These are phyloP conservation scores for Parastagonospora avenae DNA, from an alignment of 2,329 filamentous ascomycete species.

Conservation along the genomic window DNA sequence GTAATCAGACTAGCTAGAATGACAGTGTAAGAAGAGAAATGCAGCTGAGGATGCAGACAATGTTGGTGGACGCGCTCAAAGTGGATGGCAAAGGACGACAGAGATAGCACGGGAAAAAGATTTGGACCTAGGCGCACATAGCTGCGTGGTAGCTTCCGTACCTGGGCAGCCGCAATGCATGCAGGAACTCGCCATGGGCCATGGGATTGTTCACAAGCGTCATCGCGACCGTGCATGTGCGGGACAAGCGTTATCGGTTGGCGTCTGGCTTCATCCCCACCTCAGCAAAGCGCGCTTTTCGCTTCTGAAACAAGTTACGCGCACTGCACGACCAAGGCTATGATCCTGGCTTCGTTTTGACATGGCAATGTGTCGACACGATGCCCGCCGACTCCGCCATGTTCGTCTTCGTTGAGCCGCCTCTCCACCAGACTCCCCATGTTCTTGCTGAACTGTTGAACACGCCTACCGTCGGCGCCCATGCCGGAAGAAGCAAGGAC, in stretches of 20 bases:
- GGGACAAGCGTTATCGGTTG: slow-evolving; percentile 29
- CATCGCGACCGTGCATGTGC: slow-evolving; percentile 29
- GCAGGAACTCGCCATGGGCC: slow-evolving; percentile 43
- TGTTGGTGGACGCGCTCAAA: not conserved
- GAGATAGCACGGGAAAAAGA: slow-evolving; percentile 7
- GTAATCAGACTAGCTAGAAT: slow-evolving; percentile 21
- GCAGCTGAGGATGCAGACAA: not conserved
- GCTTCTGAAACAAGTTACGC: slow-evolving; percentile 14
- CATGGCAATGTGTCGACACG: too few species aligned
- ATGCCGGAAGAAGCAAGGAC: slow-evolving; percentile 23
- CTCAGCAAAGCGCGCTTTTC: slow-evolving; percentile 14
- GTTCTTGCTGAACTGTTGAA: slow-evolving; percentile 27
- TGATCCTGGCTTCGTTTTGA: not conserved
- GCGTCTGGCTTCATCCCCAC: slow-evolving; percentile 10
- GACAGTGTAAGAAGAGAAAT: slow-evolving; percentile 1
- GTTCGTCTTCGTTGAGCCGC: not conserved
- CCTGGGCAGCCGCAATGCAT: slow-evolving; percentile 24
- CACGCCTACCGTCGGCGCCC: slow-evolving; percentile 26
- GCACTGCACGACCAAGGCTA: slow-evolving; percentile 15
- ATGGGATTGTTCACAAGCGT: slow-evolving; percentile 24
- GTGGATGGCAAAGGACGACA: not conserved
- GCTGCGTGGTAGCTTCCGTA: slow-evolving; percentile 15
- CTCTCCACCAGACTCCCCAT: not conserved
- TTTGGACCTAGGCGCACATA: slow-evolving; percentile 22
- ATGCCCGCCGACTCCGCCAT: not conserved